Base-by-base conservation (phyloP, 2,329 filamentous ascomycete genomes). In the Huntiella decipiens region DNA sequence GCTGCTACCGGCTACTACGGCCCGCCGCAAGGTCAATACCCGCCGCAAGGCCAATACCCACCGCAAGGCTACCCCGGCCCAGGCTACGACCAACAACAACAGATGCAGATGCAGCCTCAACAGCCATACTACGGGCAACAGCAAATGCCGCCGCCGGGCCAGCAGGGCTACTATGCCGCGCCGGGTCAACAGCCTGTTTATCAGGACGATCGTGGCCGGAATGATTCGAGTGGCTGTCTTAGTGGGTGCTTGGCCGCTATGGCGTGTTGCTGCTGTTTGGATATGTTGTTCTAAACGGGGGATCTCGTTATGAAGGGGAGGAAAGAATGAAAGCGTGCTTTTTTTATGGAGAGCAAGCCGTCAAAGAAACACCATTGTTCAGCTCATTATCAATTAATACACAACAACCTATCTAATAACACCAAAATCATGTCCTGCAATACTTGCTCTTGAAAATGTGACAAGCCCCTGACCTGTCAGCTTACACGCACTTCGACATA, bases 231-330 rank as follows among this genome's bases (percentile, higher is more conserved):
- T 19, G 61, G 65, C 39, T 52, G 64, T 45, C 52, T 71, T 37
- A 64, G 64, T 32, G 67, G 66, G 37, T 55, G 72, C 45, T 53
- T 73, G 12, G 71, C 67, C 12, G 62, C 63, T 51, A 55, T 71
- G 50, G 71, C 71, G 1, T 74, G 70, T 56, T 75, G 71, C 56
- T 75, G 71, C 59, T 75, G 71, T 55, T 56, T 75, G 54, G 71
- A 75, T 52, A 60, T 63, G 38, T 55, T 74, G n/a, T 73, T 73
- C 54, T 75, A 67, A 58, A 47, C 31, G 17, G 22, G 3, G 5
- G 12, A 13, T 31, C 32, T 13, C 8, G 11, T 19, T 8, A 7
- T 28, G 15, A 13, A 15, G 19, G 15, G 12, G 35, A 16, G 15
- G 12, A 37, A 37, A 37, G 15, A 16, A 28, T 28, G 39, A 13